A percentile compares a stretch with the other conserved stretches of the same genome.
Evolutionary conservation across 1,284 basidiomycete species (phyloP).

Genomic region (Pyrrhoderma noxium): DNA sequence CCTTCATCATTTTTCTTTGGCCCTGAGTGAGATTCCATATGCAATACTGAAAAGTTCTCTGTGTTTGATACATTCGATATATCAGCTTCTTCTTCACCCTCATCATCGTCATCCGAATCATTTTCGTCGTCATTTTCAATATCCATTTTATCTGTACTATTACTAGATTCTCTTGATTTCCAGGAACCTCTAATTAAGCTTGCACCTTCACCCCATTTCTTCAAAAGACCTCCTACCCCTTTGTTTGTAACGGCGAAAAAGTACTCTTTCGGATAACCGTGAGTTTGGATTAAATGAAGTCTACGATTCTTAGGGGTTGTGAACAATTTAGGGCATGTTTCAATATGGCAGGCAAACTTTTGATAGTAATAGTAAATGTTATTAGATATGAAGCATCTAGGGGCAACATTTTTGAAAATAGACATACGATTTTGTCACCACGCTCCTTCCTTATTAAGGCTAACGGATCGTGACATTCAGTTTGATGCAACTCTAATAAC

Average conservation of each 20-base stretch:
- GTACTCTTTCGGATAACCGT: conserved; percentile 79
- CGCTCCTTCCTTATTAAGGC: conserved; percentile 65
- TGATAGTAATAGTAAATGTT: conserved; percentile 6
- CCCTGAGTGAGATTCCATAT: not conserved
- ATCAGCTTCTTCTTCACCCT: conserved; percentile 24
- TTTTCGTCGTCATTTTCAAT: conserved; percentile 23
- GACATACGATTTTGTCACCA: conserved; percentile 82
- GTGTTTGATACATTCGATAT: conserved; percentile 1
- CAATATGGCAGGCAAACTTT: conserved; percentile 79
- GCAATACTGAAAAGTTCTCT: too few relatives aligned
- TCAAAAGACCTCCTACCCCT: conserved; percentile 70
- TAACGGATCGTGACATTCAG: conserved; percentile 82
- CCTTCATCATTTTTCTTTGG: conserved; percentile 10
- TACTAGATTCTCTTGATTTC: conserved; percentile 40
- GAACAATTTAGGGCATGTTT: conserved; percentile 60
- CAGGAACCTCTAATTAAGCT: conserved; percentile 67
- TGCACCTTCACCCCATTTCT: conserved; percentile 72
- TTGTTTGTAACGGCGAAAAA: conserved; percentile 87
- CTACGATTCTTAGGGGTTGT: conserved; percentile 69
- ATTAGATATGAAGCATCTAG: not conserved
- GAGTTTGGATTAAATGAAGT: conserved; percentile 74
- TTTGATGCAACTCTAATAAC: conserved; percentile 76
- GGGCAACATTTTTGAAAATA: conserved; percentile 10
- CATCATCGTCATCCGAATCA: conserved; percentile 24
- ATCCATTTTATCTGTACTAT: conserved; percentile 22